phyloP scores from a whole-genome alignment of 306 rosid genomes.

The Canavalia gladiata region DNA sequence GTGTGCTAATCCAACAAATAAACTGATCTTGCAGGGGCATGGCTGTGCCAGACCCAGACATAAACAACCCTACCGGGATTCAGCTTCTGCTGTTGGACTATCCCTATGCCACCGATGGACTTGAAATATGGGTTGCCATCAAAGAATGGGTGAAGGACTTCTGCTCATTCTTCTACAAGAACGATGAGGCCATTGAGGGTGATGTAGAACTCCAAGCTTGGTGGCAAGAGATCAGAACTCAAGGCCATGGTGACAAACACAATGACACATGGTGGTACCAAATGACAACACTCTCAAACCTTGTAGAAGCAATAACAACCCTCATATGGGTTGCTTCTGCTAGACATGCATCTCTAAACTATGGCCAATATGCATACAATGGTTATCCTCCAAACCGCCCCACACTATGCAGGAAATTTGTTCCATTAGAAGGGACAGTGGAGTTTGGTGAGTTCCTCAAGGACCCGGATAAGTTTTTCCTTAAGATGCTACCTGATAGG shows the following conservation, averaged over 20 bases:
- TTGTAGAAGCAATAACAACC: conserved; percentile 68
- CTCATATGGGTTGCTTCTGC: conserved; percentile 83
- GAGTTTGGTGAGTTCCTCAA: conserved; percentile 70
- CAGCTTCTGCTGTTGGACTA: conserved; percentile 69
- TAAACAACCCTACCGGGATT: conserved; percentile 63
- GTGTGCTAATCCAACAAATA: neutral
- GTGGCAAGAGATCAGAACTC: conserved; percentile 72
- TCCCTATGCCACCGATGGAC: conserved; percentile 83
- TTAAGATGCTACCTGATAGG: conserved; percentile 67
- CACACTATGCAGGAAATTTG: conserved; percentile 60
- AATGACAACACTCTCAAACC: conserved; percentile 60
- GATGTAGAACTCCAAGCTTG: conserved; percentile 78
- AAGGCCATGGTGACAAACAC: conserved; percentile 71
- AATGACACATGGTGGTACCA: conserved; percentile 61
- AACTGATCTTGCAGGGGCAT: conserved; percentile 59
- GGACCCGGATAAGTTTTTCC: conserved; percentile 70
- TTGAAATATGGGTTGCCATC: conserved; percentile 80
- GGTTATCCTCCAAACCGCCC: conserved; percentile 70
- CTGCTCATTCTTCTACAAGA: conserved; percentile 69
- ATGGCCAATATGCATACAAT: conserved; percentile 68
- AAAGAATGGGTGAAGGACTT: conserved; percentile 73
- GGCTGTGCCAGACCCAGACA: conserved; percentile 63
- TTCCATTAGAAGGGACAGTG: conserved; percentile 74
- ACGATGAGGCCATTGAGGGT: conserved; percentile 53
- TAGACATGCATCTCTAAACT: conserved; percentile 71